Evolutionary conservation across 2,329 filamentous ascomycete species (phyloP), one percentile per base, ranked within the genome.

Genomic region (Phoma sp.): DNA sequence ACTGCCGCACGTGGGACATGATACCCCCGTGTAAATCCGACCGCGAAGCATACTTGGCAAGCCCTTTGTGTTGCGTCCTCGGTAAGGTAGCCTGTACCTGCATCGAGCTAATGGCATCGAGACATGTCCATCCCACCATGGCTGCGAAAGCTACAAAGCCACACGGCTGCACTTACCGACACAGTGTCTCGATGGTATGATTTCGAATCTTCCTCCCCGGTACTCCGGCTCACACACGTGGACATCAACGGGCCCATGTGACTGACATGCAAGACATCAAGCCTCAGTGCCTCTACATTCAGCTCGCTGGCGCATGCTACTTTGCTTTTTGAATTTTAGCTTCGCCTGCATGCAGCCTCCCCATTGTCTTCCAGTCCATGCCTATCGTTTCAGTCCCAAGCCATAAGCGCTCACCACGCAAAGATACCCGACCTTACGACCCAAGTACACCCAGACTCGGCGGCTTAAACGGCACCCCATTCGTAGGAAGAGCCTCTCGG

Each of bases 251-350:
- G 32, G 29, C 12, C 21, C 40, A 39, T 38, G 33, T 17, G 14
- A 33, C n/a, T 17, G 30, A 36, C 12, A 7, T 39, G 36, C 42
- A 47, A 17, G n/a, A 23, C 29, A 33, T 32, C 12, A 46, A 42
- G 34, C 34, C 42, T 15, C 23, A n/a, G n/a, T 17, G 14, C 18
- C 15, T 40, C 28, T 17, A 11, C 14, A 33, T 1, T 10, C 30
- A 46, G 42, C 36, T 23, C 28, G 11, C 15, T 17, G n/a, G 3
- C 15, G 7, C 17, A 2, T 4, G 4, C 10, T n/a, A 6, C 10
- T 11, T 51, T 52, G 14, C 40, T 52, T 52, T 50, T 52, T n/a
- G 4, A 30, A 30, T 26, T 15, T 38, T 5, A 32, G 33, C 29
- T 46, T 12, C 26, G n/a, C 36, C 15, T 15, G 10, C 25, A 21